Evolutionary conservation across 2,329 filamentous ascomycete genomes (phyloP).

Genomic region (Trichoderma sp.): DNA sequence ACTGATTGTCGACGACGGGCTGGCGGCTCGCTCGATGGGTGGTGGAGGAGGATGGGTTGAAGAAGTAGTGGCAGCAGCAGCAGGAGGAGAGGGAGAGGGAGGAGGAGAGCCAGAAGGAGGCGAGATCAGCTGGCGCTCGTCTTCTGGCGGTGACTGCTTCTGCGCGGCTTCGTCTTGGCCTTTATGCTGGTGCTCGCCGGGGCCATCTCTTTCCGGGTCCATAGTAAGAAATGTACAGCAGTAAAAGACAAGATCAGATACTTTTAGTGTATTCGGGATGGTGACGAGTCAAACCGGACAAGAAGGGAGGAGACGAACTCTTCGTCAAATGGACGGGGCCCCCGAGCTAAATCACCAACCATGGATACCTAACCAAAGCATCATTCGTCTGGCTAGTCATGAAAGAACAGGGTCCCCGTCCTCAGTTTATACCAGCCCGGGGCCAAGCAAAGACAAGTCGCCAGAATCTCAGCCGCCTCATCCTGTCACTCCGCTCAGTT

Average conservation of each 20-base stretch:
- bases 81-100: too few species aligned
- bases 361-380: too few species aligned
- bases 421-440: slow-evolving; percentile 11
- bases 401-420: not conserved
- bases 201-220: slow-evolving; percentile 3
- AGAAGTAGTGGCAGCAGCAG: too few species aligned
- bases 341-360: not conserved
- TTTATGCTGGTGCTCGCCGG: not conserved
- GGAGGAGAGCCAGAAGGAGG: not conserved
- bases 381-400: not conserved
- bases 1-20: slow-evolving; percentile 13
- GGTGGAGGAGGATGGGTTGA: too few species aligned
- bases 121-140: not conserved
- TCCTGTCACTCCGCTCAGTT: not conserved
- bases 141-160: not conserved
- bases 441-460: not conserved
- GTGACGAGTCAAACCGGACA: not conserved
- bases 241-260: too few species aligned
- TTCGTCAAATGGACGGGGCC: not conserved
- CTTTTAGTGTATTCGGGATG: not conserved
- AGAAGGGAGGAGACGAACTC: not conserved
- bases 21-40: not conserved
- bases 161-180: not conserved
- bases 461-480: not conserved
- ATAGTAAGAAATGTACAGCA: not conserved